Base-by-base conservation (phyloP, 202 grass and related monocot species). In the Setaria viridis region DNA sequence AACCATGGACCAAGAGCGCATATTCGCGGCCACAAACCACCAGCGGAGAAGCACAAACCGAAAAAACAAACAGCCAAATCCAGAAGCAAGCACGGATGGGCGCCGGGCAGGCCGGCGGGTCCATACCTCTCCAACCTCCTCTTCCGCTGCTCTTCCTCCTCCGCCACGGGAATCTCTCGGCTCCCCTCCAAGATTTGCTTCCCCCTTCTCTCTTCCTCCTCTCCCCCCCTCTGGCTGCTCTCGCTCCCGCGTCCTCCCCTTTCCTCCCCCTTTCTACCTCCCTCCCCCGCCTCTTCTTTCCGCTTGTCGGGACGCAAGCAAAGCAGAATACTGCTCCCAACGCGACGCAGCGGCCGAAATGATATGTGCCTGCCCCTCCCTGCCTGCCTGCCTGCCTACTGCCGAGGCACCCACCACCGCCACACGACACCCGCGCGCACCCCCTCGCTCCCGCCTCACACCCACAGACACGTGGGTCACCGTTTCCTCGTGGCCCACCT, bases 401-500 rank as follows among this genome's bases (percentile, higher is more conserved):
- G 87, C 70, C 51, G 54, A 57, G 34, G 85, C 73, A 75, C 80
- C 88, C 87, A 77, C 78, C 88, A 57, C 47, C 79, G 68, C 82
- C 77, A 46, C 85, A 19, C 6, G 15, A 39, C 70, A 1, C 56
- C 2, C 71, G 37, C 70, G 9, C 59, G 3, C 72, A 6, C 7
- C 53, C 10, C 2, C 0, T 0, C 41, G 6, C 11, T 4, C 47
- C 0, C 33, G 4, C 9, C 5, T 9, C 3, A 4, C 0, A 0
- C 17, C 1, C 21, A 0, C 79, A 0, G 79, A 90, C 83, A 78
- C 4, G 19, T 51, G 65, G 83, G 72, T 19, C 71, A 0, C 4
- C 0, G 0, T 0, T 0, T 0, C 0, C 0, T 0, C 0, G 0
- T 1, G 62, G 0, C 54, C 82, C 55, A 5, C 54, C 0, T 13